phyloP scores from a whole-genome alignment of 2,329 filamentous ascomycete genomes.

The Ramularia endophylla region DNA sequence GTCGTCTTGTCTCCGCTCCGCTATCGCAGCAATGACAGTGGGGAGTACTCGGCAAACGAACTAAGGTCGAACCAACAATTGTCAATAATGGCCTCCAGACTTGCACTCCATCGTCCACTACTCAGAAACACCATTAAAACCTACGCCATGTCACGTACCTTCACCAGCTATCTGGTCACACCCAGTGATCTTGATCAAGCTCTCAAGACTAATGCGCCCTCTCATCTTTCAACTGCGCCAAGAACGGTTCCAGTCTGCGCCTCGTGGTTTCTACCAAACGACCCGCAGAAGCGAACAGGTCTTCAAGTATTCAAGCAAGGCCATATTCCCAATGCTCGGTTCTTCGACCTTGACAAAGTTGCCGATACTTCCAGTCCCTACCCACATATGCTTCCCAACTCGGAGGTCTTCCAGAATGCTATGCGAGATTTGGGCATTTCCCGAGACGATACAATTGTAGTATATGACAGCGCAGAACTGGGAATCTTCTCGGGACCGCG shows the following conservation, averaged over 20 bases:
- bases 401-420: constrained; percentile 73
- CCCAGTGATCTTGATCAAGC: constrained; percentile 76
- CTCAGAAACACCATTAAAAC: constrained; percentile 1
- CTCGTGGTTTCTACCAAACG: constrained; percentile 94
- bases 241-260: constrained; percentile 86
- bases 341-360: constrained; percentile 92
- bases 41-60: too few relatives aligned
- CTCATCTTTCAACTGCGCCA: constrained; percentile 72
- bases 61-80: too few relatives aligned
- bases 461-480: constrained; percentile 86
- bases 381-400: constrained; percentile 89
- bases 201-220: constrained; percentile 73
- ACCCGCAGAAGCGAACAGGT: constrained; percentile 66
- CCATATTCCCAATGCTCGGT: constrained; percentile 82
- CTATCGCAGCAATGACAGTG: too few relatives aligned
- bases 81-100: too few relatives aligned
- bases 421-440: constrained; percentile 87
- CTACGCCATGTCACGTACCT: constrained; percentile 35
- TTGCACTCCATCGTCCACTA: constrained; percentile 3
- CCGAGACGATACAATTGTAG: constrained; percentile 81
- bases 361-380: constrained; percentile 84
- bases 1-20: too few relatives aligned
- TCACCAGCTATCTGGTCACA: constrained; percentile 80
- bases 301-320: constrained; percentile 72
- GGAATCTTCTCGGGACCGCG: constrained; percentile 93